Conservation (phyloP, 441 rosid genomes). For the Syzygium syzygioides region DNA sequence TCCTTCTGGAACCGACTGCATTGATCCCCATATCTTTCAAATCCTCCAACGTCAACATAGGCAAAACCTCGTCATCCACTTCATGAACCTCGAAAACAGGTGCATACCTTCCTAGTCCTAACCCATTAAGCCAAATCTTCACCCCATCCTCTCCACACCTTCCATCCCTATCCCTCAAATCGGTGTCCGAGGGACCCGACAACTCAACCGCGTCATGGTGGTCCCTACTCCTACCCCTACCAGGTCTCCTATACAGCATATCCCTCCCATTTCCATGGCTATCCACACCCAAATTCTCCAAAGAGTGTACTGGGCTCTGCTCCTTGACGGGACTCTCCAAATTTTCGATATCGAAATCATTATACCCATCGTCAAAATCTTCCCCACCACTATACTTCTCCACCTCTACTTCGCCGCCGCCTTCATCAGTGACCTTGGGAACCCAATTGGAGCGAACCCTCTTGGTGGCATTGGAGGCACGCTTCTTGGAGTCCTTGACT, state of each 20-base stretch:
- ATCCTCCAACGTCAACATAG: constrained; percentile 92
- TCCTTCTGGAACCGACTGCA: constrained; percentile 95
- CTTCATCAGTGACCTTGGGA: constrained; percentile 40
- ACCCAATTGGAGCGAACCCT: constrained; percentile 61
- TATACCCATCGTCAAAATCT: constrained; percentile 13
- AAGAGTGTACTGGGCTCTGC: constrained; percentile 40
- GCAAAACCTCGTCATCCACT: constrained; percentile 91
- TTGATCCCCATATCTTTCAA: constrained; percentile 96
- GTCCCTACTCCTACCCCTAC: constrained; percentile 24
- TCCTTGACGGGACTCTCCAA: constrained; percentile 58
- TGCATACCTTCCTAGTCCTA: constrained; percentile 83
- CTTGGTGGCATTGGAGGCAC: constrained; percentile 34
- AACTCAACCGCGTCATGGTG: background rate
- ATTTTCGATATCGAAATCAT: constrained; percentile 39
- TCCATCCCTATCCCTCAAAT: constrained; percentile 6
- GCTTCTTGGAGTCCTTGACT: constrained; percentile 30
- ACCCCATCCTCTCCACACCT: constrained; percentile 51
- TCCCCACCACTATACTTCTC: background rate
- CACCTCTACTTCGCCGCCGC: constrained; percentile 28
- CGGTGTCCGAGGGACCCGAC: background rate
- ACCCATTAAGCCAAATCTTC: constrained; percentile 73
- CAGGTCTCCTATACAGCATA: constrained; percentile 29
- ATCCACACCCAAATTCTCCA: constrained; percentile 32
- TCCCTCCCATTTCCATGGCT: constrained; percentile 12
- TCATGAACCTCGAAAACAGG: constrained; percentile 91